These are phyloP conservation scores for Xylariaceae sp. DNA, from an alignment of 2,329 filamentous ascomycete species.

Conservation along the genomic window DNA sequence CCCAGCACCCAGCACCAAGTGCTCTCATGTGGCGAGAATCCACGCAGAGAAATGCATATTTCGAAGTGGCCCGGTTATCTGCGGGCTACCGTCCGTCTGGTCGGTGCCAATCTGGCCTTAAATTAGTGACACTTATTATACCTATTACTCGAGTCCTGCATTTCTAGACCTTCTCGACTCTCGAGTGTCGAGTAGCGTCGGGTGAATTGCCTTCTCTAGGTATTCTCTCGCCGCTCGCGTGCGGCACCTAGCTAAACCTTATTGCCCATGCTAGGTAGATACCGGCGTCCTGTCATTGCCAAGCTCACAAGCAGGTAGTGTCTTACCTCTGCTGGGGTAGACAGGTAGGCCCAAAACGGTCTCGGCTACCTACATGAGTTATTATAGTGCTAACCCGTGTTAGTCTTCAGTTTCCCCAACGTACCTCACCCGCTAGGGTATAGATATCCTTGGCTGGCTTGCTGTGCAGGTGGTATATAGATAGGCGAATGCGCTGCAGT, in stretches of 20 bases:
- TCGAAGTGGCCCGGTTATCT: background rate
- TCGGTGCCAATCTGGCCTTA: background rate
- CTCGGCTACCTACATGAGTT: no score
- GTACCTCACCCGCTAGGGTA: background rate
- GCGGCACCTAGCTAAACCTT: background rate
- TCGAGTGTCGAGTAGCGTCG: no score
- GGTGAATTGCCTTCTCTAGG: no score
- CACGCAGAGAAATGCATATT: background rate
- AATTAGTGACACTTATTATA: no score
- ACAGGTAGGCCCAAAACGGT: background rate
- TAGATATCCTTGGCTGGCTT: background rate
- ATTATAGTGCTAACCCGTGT: constrained; percentile 14
- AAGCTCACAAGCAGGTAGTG: constrained; percentile 2
- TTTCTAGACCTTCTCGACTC: no score
- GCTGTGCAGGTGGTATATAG: background rate
- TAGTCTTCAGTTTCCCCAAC: background rate
- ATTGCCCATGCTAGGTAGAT: no score
- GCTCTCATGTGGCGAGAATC: background rate
- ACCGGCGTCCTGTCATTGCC: background rate
- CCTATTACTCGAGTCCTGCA: background rate
- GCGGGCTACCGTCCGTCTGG: background rate
- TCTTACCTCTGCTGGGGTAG: background rate
- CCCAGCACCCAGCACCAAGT: background rate
- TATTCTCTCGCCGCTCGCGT: background rate
- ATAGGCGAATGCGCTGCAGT: background rate